These are phyloP conservation scores for Cladosporium sp. DNA, from an alignment of 2,329 filamentous ascomycete species.

Conservation along the genomic window DNA sequence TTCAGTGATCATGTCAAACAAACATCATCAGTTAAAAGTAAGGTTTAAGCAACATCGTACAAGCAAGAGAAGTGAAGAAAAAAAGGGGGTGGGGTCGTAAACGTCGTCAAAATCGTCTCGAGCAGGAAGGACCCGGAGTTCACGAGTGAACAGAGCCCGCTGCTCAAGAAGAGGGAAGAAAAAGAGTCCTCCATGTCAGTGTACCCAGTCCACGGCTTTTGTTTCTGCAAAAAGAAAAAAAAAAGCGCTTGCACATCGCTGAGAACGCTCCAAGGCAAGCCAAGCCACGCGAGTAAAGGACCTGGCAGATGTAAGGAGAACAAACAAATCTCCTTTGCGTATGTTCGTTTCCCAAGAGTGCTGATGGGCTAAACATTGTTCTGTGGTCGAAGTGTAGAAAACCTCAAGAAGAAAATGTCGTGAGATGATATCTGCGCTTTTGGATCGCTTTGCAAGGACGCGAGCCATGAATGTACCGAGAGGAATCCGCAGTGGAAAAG, in stretches of 20 bases:
- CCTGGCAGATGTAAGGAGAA: not conserved
- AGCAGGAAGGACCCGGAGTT: not conserved
- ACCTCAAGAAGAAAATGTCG: not conserved
- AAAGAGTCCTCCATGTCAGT: not conserved
- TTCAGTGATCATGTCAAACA: not conserved
- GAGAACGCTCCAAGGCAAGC: not conserved
- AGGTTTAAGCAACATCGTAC: not conserved
- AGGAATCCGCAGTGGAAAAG: not conserved
- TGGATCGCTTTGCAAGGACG: not conserved
- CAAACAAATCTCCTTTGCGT: not conserved
- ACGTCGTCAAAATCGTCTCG: not conserved
- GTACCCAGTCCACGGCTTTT: not conserved
- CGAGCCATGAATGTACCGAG: not conserved
- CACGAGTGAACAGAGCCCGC: not conserved
- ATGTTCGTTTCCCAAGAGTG: not conserved
- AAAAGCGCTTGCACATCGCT: not conserved
- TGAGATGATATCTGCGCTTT: slow-evolving; percentile 5
- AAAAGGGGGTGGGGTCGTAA: not conserved
- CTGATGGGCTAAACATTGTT: not conserved
- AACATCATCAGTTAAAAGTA: not conserved
- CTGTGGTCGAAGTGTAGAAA: not conserved
- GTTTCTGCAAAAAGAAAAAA: not conserved
- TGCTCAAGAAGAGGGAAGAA: not conserved
- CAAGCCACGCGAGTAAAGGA: not conserved
- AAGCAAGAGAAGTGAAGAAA: not conserved